Evolutionary conservation across 2,329 filamentous ascomycete genomes (phyloP), one percentile per base, ranked within the genome.

Genomic region (Talaromyces verruculosus): DNA sequence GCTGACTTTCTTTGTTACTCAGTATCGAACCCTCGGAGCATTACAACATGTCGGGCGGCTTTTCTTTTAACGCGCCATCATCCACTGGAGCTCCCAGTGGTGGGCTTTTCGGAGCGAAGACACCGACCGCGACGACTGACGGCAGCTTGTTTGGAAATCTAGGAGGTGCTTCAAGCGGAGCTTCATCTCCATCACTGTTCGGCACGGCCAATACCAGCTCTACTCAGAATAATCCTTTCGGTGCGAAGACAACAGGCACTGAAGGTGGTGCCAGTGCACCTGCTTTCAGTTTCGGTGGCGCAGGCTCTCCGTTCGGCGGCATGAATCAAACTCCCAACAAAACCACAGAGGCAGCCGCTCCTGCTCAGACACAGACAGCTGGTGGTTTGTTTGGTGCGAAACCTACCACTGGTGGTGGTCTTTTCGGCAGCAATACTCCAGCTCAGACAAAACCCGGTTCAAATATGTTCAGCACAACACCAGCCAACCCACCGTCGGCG

Each of bases 401-500:
- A 61, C 67, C 74, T 41, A 67, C 69, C 19, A 25, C 15, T 7
- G 60, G 45, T 19, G 51, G 61, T 7, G 68, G 67, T 47, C 61
- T 77, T 10, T 79, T 80, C 64, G 76, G 76, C 30, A 69, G 79
- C 39, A 80, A 79, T 22, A 80, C 79, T 30, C 79, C 80, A 59
- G 76, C 75, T 30, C 74, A 78, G 51, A 72, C 76, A 37, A 74
- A 72, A n/a, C 67, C 69, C 59, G 71, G 67, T n/a, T 30, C 61
- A 19, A 67, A 67, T 60, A 58, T 78, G 55, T 81, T 82, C 67
- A 75, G 73, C 53, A 78, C 75, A 65, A 70, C 76, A 59, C 83
- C 83, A 60, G 82, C 82, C 63, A 82, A 82, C 6, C 81, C 81
- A 67, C 82, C 83, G 8, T 69, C 72, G 72, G 71, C 68, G 65